Evolutionary conservation across 495 filamentous ascomycete genomes (phyloP).

Genomic region (Gamarada debralockiae): DNA sequence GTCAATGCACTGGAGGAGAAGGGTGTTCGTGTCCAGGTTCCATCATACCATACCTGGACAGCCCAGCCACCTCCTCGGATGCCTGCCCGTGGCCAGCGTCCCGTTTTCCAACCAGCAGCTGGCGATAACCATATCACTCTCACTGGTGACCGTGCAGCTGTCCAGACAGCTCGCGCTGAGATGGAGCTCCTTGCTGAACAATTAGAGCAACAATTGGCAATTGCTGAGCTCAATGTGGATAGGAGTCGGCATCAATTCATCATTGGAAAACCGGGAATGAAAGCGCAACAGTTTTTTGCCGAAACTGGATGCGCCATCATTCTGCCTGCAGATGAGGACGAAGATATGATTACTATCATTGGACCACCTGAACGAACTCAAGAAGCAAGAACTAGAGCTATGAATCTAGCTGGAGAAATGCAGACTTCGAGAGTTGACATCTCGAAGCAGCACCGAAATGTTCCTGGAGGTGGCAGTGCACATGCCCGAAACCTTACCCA

Average conservation of each 20-base stretch:
- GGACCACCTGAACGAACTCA: slow-evolving; percentile 72
- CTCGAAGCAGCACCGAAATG: slow-evolving; percentile 67
- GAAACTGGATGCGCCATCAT: slow-evolving; percentile 90
- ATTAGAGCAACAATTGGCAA: slow-evolving; percentile 62
- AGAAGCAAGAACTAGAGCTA: slow-evolving; percentile 69
- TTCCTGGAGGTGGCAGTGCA: slow-evolving; percentile 62
- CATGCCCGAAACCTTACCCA: slow-evolving; percentile 82
- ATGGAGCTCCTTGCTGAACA: slow-evolving; percentile 74
- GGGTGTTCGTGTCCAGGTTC: slow-evolving; percentile 71
- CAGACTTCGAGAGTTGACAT: slow-evolving; percentile 74
- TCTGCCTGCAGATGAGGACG: slow-evolving; percentile 66
- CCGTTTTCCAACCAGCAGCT: slow-evolving; percentile 61
- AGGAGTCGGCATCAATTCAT: slow-evolving; percentile 87
- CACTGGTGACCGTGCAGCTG: slow-evolving; percentile 79
- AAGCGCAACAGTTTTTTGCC: slow-evolving; percentile 78
- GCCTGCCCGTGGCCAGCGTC: slow-evolving; percentile 55
- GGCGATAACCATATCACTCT: slow-evolving; percentile 72
- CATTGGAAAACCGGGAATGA: slow-evolving; percentile 71
- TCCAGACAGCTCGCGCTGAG: slow-evolving; percentile 71
- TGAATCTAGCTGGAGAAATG: slow-evolving; percentile 79
- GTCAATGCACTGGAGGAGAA: slow-evolving; percentile 65
- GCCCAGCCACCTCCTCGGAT: slow-evolving; percentile 64
- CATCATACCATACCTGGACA: slow-evolving; percentile 72
- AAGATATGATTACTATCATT: slow-evolving; percentile 78
- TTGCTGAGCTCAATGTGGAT: slow-evolving; percentile 71